Percentiles rank a stretch among this genome's conserved stretches.
phyloP scores from a whole-genome alignment of 2,329 filamentous ascomycete genomes.

The Penicillium paneum region DNA sequence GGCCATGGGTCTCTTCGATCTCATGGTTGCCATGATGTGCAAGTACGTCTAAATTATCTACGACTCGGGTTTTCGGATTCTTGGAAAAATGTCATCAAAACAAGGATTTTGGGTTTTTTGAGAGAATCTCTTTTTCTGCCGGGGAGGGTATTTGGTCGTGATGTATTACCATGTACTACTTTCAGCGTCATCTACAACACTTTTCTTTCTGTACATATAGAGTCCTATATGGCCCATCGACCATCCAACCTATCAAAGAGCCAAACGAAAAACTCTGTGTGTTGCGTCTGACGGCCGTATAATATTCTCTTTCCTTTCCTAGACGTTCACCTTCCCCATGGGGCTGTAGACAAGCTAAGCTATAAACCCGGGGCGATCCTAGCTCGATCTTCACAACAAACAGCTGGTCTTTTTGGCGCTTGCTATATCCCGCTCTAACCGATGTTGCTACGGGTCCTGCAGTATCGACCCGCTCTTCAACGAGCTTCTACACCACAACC shows the following conservation, averaged over 20 bases:
- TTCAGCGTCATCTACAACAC: slow-evolving; percentile 32
- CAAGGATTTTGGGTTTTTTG: slow-evolving; percentile 8
- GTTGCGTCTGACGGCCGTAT: slow-evolving; percentile 26
- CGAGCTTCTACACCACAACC: slow-evolving; percentile 5
- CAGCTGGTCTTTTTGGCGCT: neutral
- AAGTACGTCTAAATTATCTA: slow-evolving; percentile 62
- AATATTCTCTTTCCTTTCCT: slow-evolving; percentile 4
- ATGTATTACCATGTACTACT: slow-evolving; percentile 33
- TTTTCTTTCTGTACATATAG: slow-evolving; percentile 32
- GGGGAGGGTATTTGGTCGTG: slow-evolving; percentile 31
- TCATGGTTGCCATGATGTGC: slow-evolving; percentile 92
- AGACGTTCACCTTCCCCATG: neutral
- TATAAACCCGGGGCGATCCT: neutral
- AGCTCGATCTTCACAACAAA: neutral
- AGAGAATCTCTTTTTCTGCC: slow-evolving; percentile 18
- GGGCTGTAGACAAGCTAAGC: slow-evolving; percentile 5
- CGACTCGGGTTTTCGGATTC: slow-evolving; percentile 11
- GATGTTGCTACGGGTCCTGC: slow-evolving; percentile 6
- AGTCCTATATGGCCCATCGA: slow-evolving; percentile 28
- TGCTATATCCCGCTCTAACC: neutral
- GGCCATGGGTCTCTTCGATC: slow-evolving; percentile 73
- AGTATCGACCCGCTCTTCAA: slow-evolving; percentile 9
- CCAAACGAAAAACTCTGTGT: slow-evolving; percentile 31
- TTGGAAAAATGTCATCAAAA: slow-evolving; percentile 12
- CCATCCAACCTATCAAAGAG: slow-evolving; percentile 28